Base-by-base conservation (phyloP, 306 rosid genomes). In the Begonia loranthoides region DNA sequence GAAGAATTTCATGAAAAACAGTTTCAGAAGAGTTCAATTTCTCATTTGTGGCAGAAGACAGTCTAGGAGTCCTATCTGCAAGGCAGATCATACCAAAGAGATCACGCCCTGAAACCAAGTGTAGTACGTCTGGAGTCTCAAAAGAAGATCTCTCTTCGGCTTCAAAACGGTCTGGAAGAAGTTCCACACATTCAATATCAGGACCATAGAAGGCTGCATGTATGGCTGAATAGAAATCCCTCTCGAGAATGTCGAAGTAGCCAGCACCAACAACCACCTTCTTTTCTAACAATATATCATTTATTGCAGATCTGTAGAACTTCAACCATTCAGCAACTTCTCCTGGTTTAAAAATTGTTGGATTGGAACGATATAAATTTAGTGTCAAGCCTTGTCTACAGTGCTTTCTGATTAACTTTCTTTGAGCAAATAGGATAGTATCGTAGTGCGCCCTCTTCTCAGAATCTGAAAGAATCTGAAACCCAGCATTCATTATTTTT, bases 391-490 rank as follows among this genome's bases (percentile, higher is more conserved):
- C 69, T 33, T 67, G 63, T 15, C 63, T 50, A 39, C 78, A 50
- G 47, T 56, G 74, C 61, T 60, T 77, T 66, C 61, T 70, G 68
- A 70, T 55, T 50, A 78, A 59, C 72, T 73, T 82, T 65, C 79
- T 79, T 76, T 79, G 90, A 62, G 83, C 65, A 61, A 72, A 57
- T 66, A 89, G 64, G 64, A 79, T 76, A 56, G 59, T 73, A 68
- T 89, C 95, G 44, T 89, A 89, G 45, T 82, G 85, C 36, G 79
- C 70, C 70, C 95, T 82, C 87, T 63, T 85, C 52, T 51, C 70
- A 43, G 90, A 61, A 72, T 89, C 93, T 45, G 97, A 89, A 79
- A 89, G 93, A 70, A 89, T 82, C 97, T 89, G 97, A 87, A 82
- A 70, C 61, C 67, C 75, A 75, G 48, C 58, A 72, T 66, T n/a